Evolutionary conservation across 1,284 basidiomycete genomes (phyloP).

Genomic region (Papiliotrema fonsecae): DNA sequence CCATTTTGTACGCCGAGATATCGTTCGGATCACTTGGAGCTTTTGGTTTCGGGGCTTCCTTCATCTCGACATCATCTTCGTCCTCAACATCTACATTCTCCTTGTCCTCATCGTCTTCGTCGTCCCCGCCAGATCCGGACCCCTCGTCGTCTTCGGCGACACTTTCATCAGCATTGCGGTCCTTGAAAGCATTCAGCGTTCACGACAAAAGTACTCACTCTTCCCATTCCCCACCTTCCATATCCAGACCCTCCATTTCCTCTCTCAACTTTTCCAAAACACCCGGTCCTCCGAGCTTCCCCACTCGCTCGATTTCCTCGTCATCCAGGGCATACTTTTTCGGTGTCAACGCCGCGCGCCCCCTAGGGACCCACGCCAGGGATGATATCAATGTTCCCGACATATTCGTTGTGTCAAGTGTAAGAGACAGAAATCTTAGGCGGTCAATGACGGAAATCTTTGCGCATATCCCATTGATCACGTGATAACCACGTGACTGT

Average conservation of each 20-base stretch:
- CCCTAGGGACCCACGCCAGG: conserved; percentile 72
- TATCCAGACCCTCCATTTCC: conserved; percentile 57
- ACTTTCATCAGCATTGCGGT: conserved; percentile 17
- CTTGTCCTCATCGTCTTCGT: conserved; percentile 55
- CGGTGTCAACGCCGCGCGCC: conserved; percentile 70
- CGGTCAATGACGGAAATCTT: neutral
- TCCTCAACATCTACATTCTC: conserved; percentile 23
- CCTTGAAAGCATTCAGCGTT: too few species aligned
- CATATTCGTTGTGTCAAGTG: conserved; percentile 35
- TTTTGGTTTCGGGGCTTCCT: conserved; percentile 53
- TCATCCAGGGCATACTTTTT: conserved; percentile 88
- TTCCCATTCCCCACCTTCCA: neutral
- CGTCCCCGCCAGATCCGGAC: conserved; percentile 33
- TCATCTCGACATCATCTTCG: conserved; percentile 27
- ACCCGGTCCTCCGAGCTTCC: conserved; percentile 73
- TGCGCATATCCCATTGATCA: too few species aligned
- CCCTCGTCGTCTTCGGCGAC: conserved; percentile 26
- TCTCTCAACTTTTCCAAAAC: conserved; percentile 78
- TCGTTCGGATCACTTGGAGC: conserved; percentile 60
- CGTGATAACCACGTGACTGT: neutral
- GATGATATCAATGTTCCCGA: conserved; percentile 54
- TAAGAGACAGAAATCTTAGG: neutral
- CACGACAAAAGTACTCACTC: too few species aligned
- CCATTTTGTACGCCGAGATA: conserved; percentile 85
- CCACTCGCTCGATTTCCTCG: conserved; percentile 82